These are phyloP conservation scores for Alternaria gaisen DNA, from an alignment of 2,329 filamentous ascomycete genomes.

Conservation along the genomic window DNA sequence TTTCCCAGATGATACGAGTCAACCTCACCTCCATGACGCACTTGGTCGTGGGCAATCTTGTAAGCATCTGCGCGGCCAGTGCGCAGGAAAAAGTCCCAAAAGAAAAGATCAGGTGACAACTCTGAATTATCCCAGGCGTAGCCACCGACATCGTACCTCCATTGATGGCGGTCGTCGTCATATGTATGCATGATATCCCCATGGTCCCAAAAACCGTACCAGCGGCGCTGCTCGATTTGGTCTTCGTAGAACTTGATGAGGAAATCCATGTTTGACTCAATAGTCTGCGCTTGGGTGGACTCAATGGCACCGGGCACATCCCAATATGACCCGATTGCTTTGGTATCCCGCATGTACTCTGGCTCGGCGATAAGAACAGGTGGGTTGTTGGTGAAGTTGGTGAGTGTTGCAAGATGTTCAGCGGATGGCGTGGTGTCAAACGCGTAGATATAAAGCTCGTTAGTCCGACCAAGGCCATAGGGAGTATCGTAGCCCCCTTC, in stretches of 20 bases:
- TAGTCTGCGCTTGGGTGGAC: slow-evolving; percentile 37
- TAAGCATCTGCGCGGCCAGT: slow-evolving; percentile 67
- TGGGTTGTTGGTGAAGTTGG: slow-evolving; percentile 60
- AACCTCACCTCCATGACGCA: slow-evolving; percentile 68
- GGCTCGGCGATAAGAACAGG: slow-evolving; percentile 62
- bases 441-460: slow-evolving; percentile 63
- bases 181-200: slow-evolving; percentile 72
- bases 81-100: slow-evolving; percentile 70
- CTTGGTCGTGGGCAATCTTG: slow-evolving; percentile 66
- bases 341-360: slow-evolving; percentile 61
- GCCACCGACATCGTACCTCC: slow-evolving; percentile 70
- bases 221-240: slow-evolving; percentile 65
- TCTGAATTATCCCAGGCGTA: slow-evolving; percentile 73
- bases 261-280: slow-evolving; percentile 65
- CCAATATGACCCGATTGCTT: slow-evolving; percentile 67
- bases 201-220: slow-evolving; percentile 71
- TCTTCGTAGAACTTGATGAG: slow-evolving; percentile 64
- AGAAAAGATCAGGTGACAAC: slow-evolving; percentile 68
- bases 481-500: slow-evolving; percentile 65
- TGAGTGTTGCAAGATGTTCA: slow-evolving; percentile 57
- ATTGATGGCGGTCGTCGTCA: slow-evolving; percentile 65
- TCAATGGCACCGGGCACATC: slow-evolving; percentile 51
- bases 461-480: slow-evolving; percentile 66
- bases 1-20: slow-evolving; percentile 69
- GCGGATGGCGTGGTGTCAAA: slow-evolving; percentile 63